Conservation (phyloP, 2,329 filamentous ascomycete genomes). For the Ascochyta clinopodiicola region DNA sequence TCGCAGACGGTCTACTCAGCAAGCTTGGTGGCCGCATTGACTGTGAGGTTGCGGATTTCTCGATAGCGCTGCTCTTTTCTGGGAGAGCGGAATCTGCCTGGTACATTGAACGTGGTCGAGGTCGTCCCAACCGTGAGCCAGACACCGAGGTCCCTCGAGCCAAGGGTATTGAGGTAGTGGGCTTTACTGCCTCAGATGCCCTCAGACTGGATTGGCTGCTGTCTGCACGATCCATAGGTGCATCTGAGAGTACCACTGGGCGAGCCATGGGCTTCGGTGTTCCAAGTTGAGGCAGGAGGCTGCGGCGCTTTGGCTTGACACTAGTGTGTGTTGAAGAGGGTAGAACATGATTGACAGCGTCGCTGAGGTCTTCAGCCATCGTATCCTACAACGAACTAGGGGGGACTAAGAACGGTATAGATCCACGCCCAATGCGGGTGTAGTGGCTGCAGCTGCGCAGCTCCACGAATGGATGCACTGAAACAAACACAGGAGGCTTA, state of each 20-base stretch:
- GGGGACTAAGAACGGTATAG: not conserved
- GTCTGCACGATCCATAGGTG: not conserved
- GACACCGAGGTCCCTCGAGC: slow-evolving; percentile 9
- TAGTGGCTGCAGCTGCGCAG: not conserved
- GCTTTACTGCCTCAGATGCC: not conserved
- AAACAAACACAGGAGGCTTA: slow-evolving; percentile 4
- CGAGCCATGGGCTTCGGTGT: slow-evolving; percentile 26
- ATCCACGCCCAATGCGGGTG: not conserved
- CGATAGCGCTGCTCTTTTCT: slow-evolving; percentile 11
- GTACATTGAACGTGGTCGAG: slow-evolving; percentile 42
- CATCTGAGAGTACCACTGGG: not conserved
- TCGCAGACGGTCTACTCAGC: slow-evolving; percentile 27
- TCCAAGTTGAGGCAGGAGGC: slow-evolving; percentile 45
- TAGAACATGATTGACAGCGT: not conserved
- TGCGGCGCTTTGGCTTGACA: slow-evolving; percentile 24
- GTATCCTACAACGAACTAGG: not conserved
- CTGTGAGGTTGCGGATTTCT: slow-evolving; percentile 16
- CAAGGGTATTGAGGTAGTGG: slow-evolving; percentile 7
- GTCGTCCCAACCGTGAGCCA: slow-evolving; percentile 23
- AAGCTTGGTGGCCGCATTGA: slow-evolving; percentile 28
- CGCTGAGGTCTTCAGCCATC: slow-evolving; percentile 2
- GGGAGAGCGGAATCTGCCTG: slow-evolving; percentile 25
- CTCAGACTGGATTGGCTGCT: not conserved
- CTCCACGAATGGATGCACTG: not conserved
- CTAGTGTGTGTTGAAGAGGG: not conserved